Conservation (phyloP, 2,329 filamentous ascomycete species). For the Rhytidhysteron rufulum region DNA sequence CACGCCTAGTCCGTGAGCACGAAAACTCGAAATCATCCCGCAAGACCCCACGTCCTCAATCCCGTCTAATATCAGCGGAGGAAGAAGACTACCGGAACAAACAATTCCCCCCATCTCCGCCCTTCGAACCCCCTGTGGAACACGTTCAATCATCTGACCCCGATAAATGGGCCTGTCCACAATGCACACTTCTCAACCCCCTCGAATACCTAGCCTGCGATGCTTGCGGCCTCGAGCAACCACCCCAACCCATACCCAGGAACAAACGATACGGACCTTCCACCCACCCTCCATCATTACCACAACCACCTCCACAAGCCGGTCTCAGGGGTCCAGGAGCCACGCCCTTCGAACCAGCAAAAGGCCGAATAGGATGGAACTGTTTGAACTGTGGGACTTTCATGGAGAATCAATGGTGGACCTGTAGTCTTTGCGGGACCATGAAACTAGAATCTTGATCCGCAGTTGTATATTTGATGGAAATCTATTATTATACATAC, state of each 20-base stretch:
- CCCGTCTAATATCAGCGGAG: conserved; percentile 24
- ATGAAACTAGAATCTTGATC: conserved; percentile 47
- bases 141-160: conserved; percentile 20
- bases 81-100: conserved; percentile 23
- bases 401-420: conserved; percentile 65
- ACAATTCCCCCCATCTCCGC: conserved; percentile 25
- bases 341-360: conserved; percentile 40
- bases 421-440: conserved; percentile 55
- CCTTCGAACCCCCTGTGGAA: conserved; percentile 22
- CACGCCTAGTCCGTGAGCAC: conserved; percentile 27
- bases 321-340: conserved; percentile 23
- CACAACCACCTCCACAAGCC: conserved; percentile 27
- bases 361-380: conserved; percentile 55
- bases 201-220: conserved; percentile 58
- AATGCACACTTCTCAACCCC: conserved; percentile 61
- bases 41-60: conserved; percentile 11
- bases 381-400: conserved; percentile 57
- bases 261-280: conserved; percentile 25
- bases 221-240: conserved; percentile 56
- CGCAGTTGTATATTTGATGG: not conserved
- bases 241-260: conserved; percentile 37
- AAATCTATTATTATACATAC: not conserved
- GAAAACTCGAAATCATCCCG: conserved; percentile 9
- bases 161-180: conserved; percentile 55
- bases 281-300: conserved; percentile 20